These are phyloP conservation scores for Naganishia liquefaciens DNA, from an alignment of 1,284 basidiomycete species.

Conservation along the genomic window DNA sequence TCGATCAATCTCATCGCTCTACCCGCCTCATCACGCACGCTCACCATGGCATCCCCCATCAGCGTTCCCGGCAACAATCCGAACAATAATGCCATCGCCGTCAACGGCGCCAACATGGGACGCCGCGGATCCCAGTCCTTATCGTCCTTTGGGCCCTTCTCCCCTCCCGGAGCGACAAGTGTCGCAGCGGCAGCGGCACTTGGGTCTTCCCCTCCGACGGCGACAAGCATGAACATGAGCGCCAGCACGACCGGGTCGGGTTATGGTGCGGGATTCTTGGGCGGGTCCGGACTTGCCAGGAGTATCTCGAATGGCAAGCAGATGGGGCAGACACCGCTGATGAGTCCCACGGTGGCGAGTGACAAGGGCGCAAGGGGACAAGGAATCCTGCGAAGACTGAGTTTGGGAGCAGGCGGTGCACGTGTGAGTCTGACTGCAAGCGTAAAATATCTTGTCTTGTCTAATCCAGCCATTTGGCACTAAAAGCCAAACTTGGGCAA, in stretches of 20 bases:
- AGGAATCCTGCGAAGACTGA: slow-evolving; percentile 19
- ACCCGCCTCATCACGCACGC: background rate
- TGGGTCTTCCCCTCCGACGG: slow-evolving; percentile 8
- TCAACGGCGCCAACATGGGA: background rate
- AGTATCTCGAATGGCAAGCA: slow-evolving; percentile 26
- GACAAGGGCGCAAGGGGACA: slow-evolving; percentile 9
- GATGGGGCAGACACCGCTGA: slow-evolving; percentile 17
- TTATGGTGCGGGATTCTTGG: slow-evolving; percentile 14
- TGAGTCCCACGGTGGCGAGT: slow-evolving; percentile 15
- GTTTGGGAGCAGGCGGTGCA: slow-evolving; percentile 16
- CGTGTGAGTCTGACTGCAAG: background rate
- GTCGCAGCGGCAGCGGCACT: slow-evolving; percentile 24
- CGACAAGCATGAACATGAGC: slow-evolving; percentile 19
- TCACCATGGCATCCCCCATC: slow-evolving; percentile 23
- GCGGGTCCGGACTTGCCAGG: slow-evolving; percentile 10
- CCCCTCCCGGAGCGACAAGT: slow-evolving; percentile 16
- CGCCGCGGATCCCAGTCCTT: slow-evolving; percentile 21
- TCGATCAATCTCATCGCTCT: no score
- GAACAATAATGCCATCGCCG: background rate
- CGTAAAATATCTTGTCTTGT: slow-evolving; percentile 1
- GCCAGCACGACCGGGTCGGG: background rate
- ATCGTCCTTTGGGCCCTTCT: slow-evolving; percentile 18
- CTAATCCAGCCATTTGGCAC: background rate
- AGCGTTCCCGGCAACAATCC: slow-evolving; percentile 15
- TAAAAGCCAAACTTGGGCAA: slow-evolving; percentile 22